Conservation (phyloP, 305 asterid genomes). For the Ruellia speciosa region DNA sequence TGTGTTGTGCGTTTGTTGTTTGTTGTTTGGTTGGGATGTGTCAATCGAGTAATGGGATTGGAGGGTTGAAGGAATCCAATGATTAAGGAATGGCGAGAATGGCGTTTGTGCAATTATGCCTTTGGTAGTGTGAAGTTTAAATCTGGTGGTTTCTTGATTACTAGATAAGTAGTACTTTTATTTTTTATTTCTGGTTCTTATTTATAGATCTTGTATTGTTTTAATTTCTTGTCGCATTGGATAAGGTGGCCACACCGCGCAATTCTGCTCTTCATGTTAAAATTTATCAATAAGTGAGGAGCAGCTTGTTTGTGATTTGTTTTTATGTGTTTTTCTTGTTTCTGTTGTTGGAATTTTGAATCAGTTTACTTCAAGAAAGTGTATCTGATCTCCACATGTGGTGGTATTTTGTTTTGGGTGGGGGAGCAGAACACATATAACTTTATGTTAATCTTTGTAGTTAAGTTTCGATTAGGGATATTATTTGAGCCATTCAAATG, state of each 20-base stretch:
- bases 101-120: conserved; percentile 6
- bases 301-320: conserved; percentile 3
- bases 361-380: conserved; percentile 9
- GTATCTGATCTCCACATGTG: neutral
- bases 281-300: neutral
- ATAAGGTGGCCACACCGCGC: neutral
- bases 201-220: neutral
- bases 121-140: too few relatives aligned
- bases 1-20: conserved; percentile 2
- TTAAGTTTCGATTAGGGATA: conserved; percentile 7
- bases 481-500: neutral
- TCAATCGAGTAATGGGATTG: neutral
- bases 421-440: neutral
- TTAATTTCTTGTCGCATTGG: neutral
- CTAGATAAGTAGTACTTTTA: neutral
- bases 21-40: neutral
- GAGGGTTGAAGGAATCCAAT: conserved; percentile 3
- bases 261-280: neutral
- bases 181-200: neutral
- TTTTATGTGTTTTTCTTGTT: conserved; percentile 16
- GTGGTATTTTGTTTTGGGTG: neutral
- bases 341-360: conserved; percentile 1
- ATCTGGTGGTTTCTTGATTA: neutral
- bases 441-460: neutral
- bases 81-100: conserved; percentile 12